Percentiles rank a stretch among this genome's conserved stretches.
phyloP scores from a whole-genome alignment of 129 eudicot species.

The Glebionis coronaria region DNA sequence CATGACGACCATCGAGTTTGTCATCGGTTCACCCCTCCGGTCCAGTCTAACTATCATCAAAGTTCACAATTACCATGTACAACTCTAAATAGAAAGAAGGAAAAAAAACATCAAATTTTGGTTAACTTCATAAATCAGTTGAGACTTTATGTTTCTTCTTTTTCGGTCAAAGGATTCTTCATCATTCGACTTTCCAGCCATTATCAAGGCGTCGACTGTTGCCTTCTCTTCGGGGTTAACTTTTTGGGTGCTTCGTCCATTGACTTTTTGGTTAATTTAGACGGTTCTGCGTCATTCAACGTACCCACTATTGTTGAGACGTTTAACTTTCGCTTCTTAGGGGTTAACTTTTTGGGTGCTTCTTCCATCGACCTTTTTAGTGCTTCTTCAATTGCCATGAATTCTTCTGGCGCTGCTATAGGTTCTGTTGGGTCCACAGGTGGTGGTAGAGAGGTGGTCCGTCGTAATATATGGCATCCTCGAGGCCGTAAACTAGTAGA shows the following conservation, averaged over 20 bases:
- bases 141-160: slow-evolving; percentile 50
- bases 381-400: neutral
- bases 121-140: slow-evolving; percentile 13
- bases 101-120: neutral
- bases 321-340: slow-evolving; percentile 2
- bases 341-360: neutral
- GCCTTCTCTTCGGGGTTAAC: slow-evolving; percentile 12
- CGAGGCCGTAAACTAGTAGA: slow-evolving; percentile 56
- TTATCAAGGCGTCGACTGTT: slow-evolving; percentile 23
- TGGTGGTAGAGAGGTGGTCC: slow-evolving; percentile 27
- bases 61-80: slow-evolving; percentile 1
- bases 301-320: neutral
- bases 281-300: too few species aligned
- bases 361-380: neutral
- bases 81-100: neutral
- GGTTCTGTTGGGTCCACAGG: slow-evolving; percentile 17
- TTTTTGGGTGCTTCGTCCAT: slow-evolving; percentile 18
- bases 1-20: neutral
- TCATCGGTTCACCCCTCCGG: neutral
- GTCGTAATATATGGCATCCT: slow-evolving; percentile 62
- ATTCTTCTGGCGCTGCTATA: neutral
- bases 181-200: slow-evolving; percentile 25
- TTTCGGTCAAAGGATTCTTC: slow-evolving; percentile 33
- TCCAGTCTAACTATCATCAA: slow-evolving; percentile 13
- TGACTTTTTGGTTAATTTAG: neutral